Evolutionary conservation across 2,329 filamentous ascomycete species (phyloP).

Genomic region (Ophiostoma montium): DNA sequence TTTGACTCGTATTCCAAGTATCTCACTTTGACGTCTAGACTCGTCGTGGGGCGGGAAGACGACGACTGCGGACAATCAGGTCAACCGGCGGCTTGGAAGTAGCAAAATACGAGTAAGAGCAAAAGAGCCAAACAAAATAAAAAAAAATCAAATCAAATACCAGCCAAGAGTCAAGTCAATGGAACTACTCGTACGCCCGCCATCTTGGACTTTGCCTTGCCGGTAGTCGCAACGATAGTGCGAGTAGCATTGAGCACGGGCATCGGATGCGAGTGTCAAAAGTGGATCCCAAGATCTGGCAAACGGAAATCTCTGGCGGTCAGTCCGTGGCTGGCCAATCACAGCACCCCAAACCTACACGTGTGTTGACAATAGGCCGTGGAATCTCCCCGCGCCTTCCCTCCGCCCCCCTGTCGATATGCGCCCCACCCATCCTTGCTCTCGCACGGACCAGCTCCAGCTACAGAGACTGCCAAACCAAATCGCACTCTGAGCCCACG

Average conservation of each 20-base stretch:
- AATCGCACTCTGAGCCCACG: not conserved
- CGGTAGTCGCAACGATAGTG: not conserved
- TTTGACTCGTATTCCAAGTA: no score
- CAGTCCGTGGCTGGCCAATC: slow-evolving; percentile 6
- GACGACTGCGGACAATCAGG: not conserved
- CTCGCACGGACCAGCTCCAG: not conserved
- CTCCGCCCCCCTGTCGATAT: not conserved
- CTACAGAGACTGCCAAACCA: not conserved
- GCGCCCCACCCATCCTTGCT: not conserved
- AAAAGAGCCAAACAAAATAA: not conserved
- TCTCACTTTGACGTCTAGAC: no score
- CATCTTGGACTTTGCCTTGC: no score
- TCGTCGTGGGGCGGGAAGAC: no score
- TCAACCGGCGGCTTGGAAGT: not conserved
- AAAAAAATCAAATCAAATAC: not conserved
- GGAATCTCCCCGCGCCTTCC: not conserved
- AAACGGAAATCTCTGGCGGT: not conserved
- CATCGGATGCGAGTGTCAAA: not conserved
- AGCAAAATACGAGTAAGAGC: not conserved
- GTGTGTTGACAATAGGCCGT: slow-evolving; percentile 11
- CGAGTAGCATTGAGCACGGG: no score
- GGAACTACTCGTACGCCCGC: no score
- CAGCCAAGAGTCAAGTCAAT: not conserved
- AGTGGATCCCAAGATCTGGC: not conserved
- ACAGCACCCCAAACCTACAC: slow-evolving; percentile 6